Conservation (phyloP, 371 early-diverging fungal genomes). For the Mortierella sp. region DNA sequence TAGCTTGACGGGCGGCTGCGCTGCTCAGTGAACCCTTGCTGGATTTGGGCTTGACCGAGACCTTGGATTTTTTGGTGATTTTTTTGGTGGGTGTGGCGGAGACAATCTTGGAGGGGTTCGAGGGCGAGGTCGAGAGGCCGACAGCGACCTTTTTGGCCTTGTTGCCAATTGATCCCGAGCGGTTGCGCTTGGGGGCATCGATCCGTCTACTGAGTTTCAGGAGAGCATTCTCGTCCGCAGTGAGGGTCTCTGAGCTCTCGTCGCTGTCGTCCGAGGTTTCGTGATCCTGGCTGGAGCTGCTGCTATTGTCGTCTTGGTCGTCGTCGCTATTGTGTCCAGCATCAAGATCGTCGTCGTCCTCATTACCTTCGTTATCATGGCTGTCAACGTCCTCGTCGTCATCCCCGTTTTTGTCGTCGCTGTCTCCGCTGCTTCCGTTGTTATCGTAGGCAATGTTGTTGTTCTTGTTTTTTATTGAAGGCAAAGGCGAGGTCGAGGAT, state of each 20-base stretch:
- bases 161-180: constrained; percentile 19
- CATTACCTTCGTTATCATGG: constrained; percentile 5
- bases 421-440: constrained; percentile 16
- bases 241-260: constrained; percentile 19
- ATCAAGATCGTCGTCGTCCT: neutral
- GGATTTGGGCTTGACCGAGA: constrained; percentile 43
- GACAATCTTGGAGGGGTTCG: constrained; percentile 31
- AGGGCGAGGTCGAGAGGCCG: constrained; percentile 37
- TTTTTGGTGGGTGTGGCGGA: constrained; percentile 49
- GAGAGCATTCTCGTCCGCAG: constrained; percentile 16
- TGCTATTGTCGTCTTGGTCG: constrained; percentile 17
- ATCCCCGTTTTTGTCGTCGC: constrained; percentile 11
- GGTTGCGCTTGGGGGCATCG: constrained; percentile 33
- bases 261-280: constrained; percentile 47
- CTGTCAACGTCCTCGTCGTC: constrained; percentile 9
- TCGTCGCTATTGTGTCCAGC: constrained; percentile 8
- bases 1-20: constrained; percentile 36
- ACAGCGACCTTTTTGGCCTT: constrained; percentile 25
- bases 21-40: constrained; percentile 44
- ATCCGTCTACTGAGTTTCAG: neutral
- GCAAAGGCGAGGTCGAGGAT: neutral
- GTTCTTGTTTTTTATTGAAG: neutral
- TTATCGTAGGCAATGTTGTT: neutral
- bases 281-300: constrained; percentile 26
- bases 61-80: constrained; percentile 55